Percentiles rank a stretch among this genome's conserved stretches.
Evolutionary conservation across 2,329 filamentous ascomycete genomes (phyloP).

Genomic region (Sporothrix variecibatus): DNA sequence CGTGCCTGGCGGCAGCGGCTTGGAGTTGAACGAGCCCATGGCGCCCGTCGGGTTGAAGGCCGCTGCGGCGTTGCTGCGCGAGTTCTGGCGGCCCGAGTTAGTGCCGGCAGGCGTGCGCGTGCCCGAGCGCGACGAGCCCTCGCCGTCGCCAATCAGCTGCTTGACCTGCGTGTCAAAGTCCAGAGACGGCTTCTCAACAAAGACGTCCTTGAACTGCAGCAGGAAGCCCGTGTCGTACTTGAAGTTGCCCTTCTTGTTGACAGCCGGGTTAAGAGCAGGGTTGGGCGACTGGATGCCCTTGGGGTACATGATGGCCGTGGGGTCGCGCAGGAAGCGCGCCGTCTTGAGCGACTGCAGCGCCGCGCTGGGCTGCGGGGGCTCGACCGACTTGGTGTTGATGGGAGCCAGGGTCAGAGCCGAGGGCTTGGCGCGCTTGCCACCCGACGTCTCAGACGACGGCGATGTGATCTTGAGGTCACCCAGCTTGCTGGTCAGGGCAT

Average conservation of each 20-base stretch:
- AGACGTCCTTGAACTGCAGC: slow-evolving; percentile 93
- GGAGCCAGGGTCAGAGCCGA: slow-evolving; percentile 82
- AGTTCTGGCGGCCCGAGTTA: slow-evolving; percentile 52
- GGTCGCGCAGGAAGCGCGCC: slow-evolving; percentile 80
- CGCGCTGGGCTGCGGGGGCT: slow-evolving; percentile 89
- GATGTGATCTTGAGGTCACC: slow-evolving; percentile 50
- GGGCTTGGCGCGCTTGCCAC: slow-evolving; percentile 68
- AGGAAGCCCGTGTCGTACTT: slow-evolving; percentile 96
- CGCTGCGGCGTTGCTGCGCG: slow-evolving; percentile 37
- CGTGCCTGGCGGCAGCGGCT: slow-evolving; percentile 72
- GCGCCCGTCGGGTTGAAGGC: slow-evolving; percentile 32
- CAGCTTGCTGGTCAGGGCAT: slow-evolving; percentile 53
- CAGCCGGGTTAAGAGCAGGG: slow-evolving; percentile 80
- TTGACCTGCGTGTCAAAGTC: slow-evolving; percentile 93
- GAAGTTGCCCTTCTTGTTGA: slow-evolving; percentile 78
- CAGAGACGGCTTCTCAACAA: slow-evolving; percentile 92
- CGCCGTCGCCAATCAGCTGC: slow-evolving; percentile 78
- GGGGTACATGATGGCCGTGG: slow-evolving; percentile 76
- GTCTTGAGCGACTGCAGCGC: slow-evolving; percentile 92
- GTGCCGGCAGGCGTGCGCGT: slow-evolving; percentile 57
- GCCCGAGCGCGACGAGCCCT: slow-evolving; percentile 60
- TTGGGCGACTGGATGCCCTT: slow-evolving; percentile 84
- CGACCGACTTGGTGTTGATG: slow-evolving; percentile 80
- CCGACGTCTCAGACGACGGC: slow-evolving; percentile 42
- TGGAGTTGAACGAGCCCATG: slow-evolving; percentile 73